Evolutionary conservation across 1,139 yeast genomes (phyloP), one percentile per base, ranked within the genome.

Genomic region (Diutina ranongensis): DNA sequence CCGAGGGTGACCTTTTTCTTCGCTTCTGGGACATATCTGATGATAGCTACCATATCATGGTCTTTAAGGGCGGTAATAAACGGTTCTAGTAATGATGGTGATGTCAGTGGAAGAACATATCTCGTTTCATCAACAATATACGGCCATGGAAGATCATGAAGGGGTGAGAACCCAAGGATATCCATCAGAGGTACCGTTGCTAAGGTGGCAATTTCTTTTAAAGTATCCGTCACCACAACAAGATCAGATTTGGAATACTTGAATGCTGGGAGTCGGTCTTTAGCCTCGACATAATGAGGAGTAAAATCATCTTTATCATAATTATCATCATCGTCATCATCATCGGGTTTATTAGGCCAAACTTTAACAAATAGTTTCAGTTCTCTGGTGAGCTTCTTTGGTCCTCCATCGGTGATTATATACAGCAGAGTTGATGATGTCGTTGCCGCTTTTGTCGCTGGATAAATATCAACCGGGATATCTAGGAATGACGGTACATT

Each of bases 181-280:
- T 40, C 44, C 18, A 40, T 13, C n/a, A 19, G 18, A 10, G 44
- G 25, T 4, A 27, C 34, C 16, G 44, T 40, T 7, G 12, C 44
- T 8, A 31, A 27, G 22, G 35, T 48, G 5, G 56, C 46, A 7
- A 54, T 51, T 21, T 35, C 46, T 31, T 44, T 42, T 31, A 52
- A 47, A 40, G 47, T 51, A 21, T 47, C 45, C 13, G 49, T 50
- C 3, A 59, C 49, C 8, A 60, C 57, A n/a, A 66, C 56, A 33
- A 69, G 55, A 51, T 70, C 74, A 45, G 59, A 55, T n/a, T 77
- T 66, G 5, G 95, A 92, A 55, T 80, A 86, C 51, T 76, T 71
- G 58, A 77, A 86, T 0, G 86, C 94, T 28, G 51, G 49, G 3
- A 49, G n/a, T 13, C 34, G 25, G 7, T 40, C 35, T 7, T 10